Base-by-base conservation (phyloP, 1,284 basidiomycete genomes). In the Rhodotorula sp. region DNA sequence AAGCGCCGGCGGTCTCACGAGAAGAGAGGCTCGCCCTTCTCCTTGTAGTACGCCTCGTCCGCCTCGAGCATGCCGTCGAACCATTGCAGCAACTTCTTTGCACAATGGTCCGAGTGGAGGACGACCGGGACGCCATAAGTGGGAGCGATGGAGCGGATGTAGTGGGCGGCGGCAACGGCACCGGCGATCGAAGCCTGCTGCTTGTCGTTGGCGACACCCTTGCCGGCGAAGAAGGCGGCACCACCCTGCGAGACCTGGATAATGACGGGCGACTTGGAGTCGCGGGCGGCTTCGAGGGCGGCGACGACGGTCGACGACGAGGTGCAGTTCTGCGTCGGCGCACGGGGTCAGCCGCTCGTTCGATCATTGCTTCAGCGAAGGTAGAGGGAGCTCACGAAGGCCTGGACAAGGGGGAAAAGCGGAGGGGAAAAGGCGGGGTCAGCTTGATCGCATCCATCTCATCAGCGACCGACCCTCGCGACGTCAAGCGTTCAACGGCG, bases 51-150 rank as follows among this genome's bases (percentile, higher is more conserved):
- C 36, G 86, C 91, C 83, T 97, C 91, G 81, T 99, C 90, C 68
- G 95, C 95, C 65, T 88, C 90, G 81, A 99, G 91, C 96, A 99
- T 98, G 74, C 93, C 95, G 81, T 99, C 96, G 83, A 98, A 97
- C 96, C 96, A 99, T 22, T 90, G 94, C 69, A 99, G 88, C 75
- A 99, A 92, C 84, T 99, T 99, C 81, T 96, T 86, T 59, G 96
- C 96, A 81, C 96, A 99, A 85, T 99, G 96, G 83, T 99, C 96
- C 74, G 92, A 92, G 89, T 99, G 96, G 80, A 99, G 85, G 74
- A 99, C 87, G 78, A 99, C 96, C 77, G 96, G 96, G 73, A 95
- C 86, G 82, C 93, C 92, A 81, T 94, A 96, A 13, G 84, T 84
- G 79, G 92, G 92, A 62, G 95, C 89, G 74, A 98, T 88, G 66